Base-by-base conservation (phyloP, 176 grass and related monocot genomes). In the Stipa capillata region DNA sequence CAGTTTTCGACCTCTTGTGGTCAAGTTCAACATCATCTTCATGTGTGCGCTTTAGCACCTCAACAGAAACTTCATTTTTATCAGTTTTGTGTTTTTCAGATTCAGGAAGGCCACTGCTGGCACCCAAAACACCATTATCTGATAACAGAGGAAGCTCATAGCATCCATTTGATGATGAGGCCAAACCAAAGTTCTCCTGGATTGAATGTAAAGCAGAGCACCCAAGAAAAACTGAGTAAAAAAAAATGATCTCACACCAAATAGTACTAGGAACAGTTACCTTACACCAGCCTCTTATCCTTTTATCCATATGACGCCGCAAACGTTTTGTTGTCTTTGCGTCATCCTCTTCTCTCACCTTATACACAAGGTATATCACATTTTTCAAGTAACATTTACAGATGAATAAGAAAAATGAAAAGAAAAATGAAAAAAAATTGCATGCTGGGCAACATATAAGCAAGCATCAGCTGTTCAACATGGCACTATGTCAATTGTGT, bases 321-420 rank as follows among this genome's bases (percentile, higher is more conserved):
- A 98, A 76, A 43, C 81, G 90, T 82, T 73, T 95, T 73, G 81
- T 87, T 61, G 76, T 55, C 69, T 89, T 92, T 79, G 76, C 86
- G 81, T 98, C 96, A 82, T 98, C 90, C 42, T 98, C 96, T 87
- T 98, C 96, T 74, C 78, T 71, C 54, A 98, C 88, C 96, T 97
- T 98, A 73, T 60, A 82, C 50, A 75, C 29, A 87, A 24, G 47
- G 67, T 45, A 85, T 81, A 24, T 62, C 18, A 78, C 93, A 97
- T n/a, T 77, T 43, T 43, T 43, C 10, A 43, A 50, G 36, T 56
- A 70, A 76, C 39, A 85, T 39, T 39, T 43, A 29, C 0, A 29
- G 2, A 43, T 43, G 41, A n/a, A n/a, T n/a, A n/a, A n/a, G n/a
- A n/a, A n/a, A n/a, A n/a, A n/a, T n/a, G n/a, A n/a, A n/a, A n/a